These are phyloP conservation scores for Eucalyptus microcorys DNA, from an alignment of 345 rosid species.

Conservation along the genomic window DNA sequence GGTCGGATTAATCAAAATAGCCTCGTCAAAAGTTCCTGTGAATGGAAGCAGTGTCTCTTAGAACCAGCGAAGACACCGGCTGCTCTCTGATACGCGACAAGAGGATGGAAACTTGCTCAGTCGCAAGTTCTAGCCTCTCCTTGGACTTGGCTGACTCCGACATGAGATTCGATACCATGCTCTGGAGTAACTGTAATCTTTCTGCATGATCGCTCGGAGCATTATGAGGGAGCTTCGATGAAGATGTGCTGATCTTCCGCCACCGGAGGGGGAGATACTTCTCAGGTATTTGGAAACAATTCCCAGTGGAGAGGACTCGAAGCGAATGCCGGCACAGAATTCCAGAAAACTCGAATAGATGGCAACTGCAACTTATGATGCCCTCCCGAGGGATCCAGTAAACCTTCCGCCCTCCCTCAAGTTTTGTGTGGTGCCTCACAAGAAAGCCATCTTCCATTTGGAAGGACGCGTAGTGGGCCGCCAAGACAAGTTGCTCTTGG, in stretches of 20 bases:
- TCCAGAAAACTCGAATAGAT: constrained; percentile 92
- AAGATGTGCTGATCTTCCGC: constrained; percentile 51
- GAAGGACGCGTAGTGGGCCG: constrained; percentile 92
- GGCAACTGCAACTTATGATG: constrained; percentile 90
- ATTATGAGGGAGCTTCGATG: constrained; percentile 27
- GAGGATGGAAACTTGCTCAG: constrained; percentile 60
- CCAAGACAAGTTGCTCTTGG: constrained; percentile 92
- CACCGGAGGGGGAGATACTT: constrained; percentile 80
- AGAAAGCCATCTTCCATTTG: constrained; percentile 77
- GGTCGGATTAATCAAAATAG: not conserved
- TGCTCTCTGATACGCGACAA: constrained; percentile 71
- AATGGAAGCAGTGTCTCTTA: constrained; percentile 17
- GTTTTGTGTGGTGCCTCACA: constrained; percentile 89
- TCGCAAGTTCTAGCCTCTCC: constrained; percentile 75
- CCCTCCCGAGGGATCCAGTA: constrained; percentile 87
- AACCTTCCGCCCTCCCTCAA: constrained; percentile 87
- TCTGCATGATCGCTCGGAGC: constrained; percentile 41
- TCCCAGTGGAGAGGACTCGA: constrained; percentile 82
- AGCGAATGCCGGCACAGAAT: constrained; percentile 90
- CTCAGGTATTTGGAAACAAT: constrained; percentile 91
- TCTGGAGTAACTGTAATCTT: constrained; percentile 68
- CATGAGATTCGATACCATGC: constrained; percentile 57
- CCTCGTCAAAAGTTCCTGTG: constrained; percentile 12
- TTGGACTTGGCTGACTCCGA: constrained; percentile 71
- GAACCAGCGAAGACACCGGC: constrained; percentile 29